Evolutionary conservation across 2,329 filamentous ascomycete genomes (phyloP), one percentile per base, ranked within the genome.

Genomic region (Ophiostoma sp.): DNA sequence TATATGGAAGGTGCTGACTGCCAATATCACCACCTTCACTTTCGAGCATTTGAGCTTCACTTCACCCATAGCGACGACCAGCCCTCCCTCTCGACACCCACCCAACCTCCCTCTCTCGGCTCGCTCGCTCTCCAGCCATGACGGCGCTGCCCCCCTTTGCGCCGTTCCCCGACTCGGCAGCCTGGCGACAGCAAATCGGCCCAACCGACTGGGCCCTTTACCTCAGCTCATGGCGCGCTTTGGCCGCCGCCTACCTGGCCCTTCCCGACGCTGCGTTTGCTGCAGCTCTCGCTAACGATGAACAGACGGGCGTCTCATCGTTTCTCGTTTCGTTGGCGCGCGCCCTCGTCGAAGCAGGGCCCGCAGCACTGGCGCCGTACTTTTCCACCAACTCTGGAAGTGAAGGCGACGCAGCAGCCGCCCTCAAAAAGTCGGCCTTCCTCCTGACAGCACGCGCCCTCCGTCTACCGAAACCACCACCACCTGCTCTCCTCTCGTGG

Each of bases 151-250:
- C 94, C 57, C 87, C 90, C 45, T 87, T 98, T 81, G 94, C 92
- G 73, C 88, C 92, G 25, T 94, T 96, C 78, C 95, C 95, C 22
- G 61, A 50, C 12, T 87, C 91, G 75, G 83, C 88, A 45, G 84
- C 85, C 72, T 90, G 94, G 84, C 90, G 90, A 78, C 87, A 88
- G 76, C 87, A 87, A 77, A 87, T 97, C 74, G 85, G 87, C 52
- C 83, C 89, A 3, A 83, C 86, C 69, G 93, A 97, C 82, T 97
- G 94, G 94, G 86, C 91, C 76, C 85, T 88, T 42, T 94, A 92
- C 80, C 83, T 97, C 64, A 88, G 92, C 75, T 91, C 93, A 48
- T 98, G 94, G 94, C 83, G 90, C 22, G 84, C 88, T 12, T 85
- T 97, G 7, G 83, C 89, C 7, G 86, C 90, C 71, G 86, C 90